Conservation (phyloP, 1,139 yeast species). For the Lodderomyces elongisporus region DNA sequence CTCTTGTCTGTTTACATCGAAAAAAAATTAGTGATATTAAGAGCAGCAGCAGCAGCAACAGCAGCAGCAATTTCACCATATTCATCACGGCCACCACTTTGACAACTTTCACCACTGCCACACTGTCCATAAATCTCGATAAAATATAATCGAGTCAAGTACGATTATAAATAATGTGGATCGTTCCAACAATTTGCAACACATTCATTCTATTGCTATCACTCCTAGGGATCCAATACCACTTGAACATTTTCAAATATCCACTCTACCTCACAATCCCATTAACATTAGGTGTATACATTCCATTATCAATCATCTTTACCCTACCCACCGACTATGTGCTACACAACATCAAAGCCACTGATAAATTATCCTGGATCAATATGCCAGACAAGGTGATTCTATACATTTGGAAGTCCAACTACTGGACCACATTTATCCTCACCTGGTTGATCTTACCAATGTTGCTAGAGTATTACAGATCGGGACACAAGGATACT, state of each 20-base stretch:
- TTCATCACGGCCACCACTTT: no score
- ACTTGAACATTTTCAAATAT: slow-evolving; percentile 33
- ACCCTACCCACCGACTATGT: slow-evolving; percentile 41
- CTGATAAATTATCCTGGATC: slow-evolving; percentile 19
- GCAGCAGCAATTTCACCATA: neutral
- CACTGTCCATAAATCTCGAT: no score
- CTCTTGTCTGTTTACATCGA: no score
- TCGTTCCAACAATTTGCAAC: slow-evolving; percentile 25
- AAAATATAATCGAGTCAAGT: no score
- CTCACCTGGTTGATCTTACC: slow-evolving; percentile 76
- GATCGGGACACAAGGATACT: slow-evolving; percentile 60
- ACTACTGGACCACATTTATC: slow-evolving; percentile 75
- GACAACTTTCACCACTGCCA: no score
- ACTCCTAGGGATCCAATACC: slow-evolving; percentile 32
- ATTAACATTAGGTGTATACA: slow-evolving; percentile 35
- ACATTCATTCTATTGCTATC: slow-evolving; percentile 25
- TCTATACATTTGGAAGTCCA: slow-evolving; percentile 59
- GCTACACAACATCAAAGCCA: slow-evolving; percentile 21
- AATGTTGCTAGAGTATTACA: slow-evolving; percentile 63
- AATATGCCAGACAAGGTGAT: slow-evolving; percentile 40
- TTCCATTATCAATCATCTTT: slow-evolving; percentile 39
- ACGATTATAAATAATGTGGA: slow-evolving; percentile 31
- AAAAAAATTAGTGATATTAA: neutral
- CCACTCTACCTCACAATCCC: slow-evolving; percentile 33
- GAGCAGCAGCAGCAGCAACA: neutral